phyloP scores from a whole-genome alignment of 495 filamentous ascomycete genomes.

The Penicillium egyptiacum region DNA sequence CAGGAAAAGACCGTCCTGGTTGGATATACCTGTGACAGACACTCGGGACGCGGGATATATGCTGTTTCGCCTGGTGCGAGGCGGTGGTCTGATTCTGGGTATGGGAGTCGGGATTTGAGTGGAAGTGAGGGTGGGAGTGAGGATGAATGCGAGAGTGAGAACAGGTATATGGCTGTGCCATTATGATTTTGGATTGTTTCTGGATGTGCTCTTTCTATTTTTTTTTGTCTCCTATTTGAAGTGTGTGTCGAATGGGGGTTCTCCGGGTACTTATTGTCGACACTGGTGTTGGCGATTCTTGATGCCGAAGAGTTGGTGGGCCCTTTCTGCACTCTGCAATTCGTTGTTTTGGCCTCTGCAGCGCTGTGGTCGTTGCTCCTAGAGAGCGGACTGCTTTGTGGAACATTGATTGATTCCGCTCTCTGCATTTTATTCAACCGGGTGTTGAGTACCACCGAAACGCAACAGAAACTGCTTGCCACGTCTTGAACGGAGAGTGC shows the following conservation, averaged over 20 bases:
- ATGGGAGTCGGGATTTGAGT: conserved; percentile 19
- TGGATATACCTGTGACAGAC: conserved; percentile 70
- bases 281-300: background rate
- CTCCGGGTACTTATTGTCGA: background rate
- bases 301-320: background rate
- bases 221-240: background rate
- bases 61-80: conserved; percentile 23
- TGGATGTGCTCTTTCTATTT: background rate
- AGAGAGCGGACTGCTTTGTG: background rate
- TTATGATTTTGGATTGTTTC: background rate
- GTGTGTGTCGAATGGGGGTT: background rate
- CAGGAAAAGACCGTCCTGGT: conserved; percentile 76
- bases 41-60: conserved; percentile 41
- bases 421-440: background rate
- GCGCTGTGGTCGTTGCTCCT: background rate
- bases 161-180: background rate
- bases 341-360: background rate
- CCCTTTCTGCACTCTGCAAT: background rate
- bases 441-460: background rate
- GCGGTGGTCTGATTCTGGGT: conserved; percentile 53
- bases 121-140: background rate
- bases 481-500: background rate
- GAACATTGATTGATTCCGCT: background rate
- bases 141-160: background rate
- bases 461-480: no score